Percentiles rank a stretch among this genome's conserved stretches.
phyloP scores from a whole-genome alignment of 1,284 basidiomycete species.

The Malassezia cuniculi region DNA sequence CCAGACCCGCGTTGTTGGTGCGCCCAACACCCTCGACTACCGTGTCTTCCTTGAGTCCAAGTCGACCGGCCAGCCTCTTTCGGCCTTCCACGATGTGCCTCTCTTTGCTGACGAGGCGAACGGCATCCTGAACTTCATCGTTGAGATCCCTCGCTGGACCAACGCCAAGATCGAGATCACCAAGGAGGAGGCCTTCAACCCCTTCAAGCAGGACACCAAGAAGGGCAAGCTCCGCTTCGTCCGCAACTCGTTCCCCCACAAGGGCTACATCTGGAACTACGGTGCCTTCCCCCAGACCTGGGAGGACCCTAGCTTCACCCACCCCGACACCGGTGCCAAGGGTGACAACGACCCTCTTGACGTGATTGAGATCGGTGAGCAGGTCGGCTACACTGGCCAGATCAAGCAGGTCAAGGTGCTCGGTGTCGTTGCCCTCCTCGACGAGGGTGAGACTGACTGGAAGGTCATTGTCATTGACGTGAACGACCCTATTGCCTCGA shows the following conservation, averaged over 20 bases:
- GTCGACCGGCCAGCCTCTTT: constrained; percentile 35
- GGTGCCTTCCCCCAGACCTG: constrained; percentile 91
- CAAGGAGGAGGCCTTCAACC: constrained; percentile 94
- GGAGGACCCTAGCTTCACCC: constrained; percentile 79
- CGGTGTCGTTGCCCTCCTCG: constrained; percentile 87
- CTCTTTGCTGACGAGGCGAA: constrained; percentile 44
- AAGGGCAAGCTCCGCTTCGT: constrained; percentile 91
- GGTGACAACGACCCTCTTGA: constrained; percentile 99
- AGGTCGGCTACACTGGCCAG: constrained; percentile 91
- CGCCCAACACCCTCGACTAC: constrained; percentile 88
- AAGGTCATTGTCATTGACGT: constrained; percentile 68
- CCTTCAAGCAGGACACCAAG: constrained; percentile 97
- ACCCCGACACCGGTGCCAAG: constrained; percentile 96
- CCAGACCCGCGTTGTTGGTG: constrained; percentile 64
- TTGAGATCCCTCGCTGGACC: constrained; percentile 95
- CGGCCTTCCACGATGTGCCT: constrained; percentile 44
- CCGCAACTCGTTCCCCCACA: constrained; percentile 99
- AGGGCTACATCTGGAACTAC: constrained; percentile 58
- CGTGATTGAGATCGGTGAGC: constrained; percentile 98
- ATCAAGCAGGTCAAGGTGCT: constrained; percentile 99
- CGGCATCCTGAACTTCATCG: constrained; percentile 53
- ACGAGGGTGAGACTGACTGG: constrained; percentile 44
- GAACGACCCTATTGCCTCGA: constrained; percentile 84
- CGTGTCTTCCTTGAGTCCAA: constrained; percentile 70
- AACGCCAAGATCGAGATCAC: constrained; percentile 95